Percentiles rank a stretch among this genome's conserved stretches.
phyloP scores from a whole-genome alignment of 140 eudicot genomes.

The Ambrosia hybrid region DNA sequence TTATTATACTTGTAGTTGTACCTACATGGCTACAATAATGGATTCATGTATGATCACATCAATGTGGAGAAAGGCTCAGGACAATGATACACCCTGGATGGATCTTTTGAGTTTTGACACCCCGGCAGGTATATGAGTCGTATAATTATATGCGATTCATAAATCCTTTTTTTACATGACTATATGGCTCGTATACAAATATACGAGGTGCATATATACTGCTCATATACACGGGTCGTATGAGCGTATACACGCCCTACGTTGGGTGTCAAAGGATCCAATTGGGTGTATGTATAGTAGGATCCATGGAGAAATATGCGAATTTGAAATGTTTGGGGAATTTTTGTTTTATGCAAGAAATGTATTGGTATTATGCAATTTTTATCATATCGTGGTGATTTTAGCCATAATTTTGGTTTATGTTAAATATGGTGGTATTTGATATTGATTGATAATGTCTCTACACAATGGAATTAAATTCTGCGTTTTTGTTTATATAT shows the following conservation, averaged over 20 bases:
- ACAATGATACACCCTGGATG: too few relatives aligned
- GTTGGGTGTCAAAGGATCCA: too few relatives aligned
- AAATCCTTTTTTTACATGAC: too few relatives aligned
- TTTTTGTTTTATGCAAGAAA: not conserved
- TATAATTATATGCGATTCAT: too few relatives aligned
- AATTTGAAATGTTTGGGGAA: not conserved
- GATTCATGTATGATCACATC: not conserved
- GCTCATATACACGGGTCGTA: too few relatives aligned
- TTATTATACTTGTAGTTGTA: not conserved
- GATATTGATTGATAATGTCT: not conserved
- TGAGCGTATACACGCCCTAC: too few relatives aligned
- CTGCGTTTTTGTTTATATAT: not conserved
- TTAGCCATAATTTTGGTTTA: not conserved
- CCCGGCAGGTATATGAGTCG: too few relatives aligned
- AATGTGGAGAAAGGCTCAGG: not conserved
- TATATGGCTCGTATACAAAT: too few relatives aligned
- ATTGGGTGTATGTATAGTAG: too few relatives aligned
- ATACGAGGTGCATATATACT: too few relatives aligned
- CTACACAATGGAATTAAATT: not conserved
- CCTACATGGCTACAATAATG: not conserved
- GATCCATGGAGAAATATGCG: too few relatives aligned
- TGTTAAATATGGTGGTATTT: not conserved
- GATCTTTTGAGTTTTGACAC: too few relatives aligned
- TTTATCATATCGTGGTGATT: not conserved
- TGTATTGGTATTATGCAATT: slow-evolving; percentile 2